Base-by-base conservation (phyloP, 2,329 filamentous ascomycete species). In the Ophiostoma pallidulum region DNA sequence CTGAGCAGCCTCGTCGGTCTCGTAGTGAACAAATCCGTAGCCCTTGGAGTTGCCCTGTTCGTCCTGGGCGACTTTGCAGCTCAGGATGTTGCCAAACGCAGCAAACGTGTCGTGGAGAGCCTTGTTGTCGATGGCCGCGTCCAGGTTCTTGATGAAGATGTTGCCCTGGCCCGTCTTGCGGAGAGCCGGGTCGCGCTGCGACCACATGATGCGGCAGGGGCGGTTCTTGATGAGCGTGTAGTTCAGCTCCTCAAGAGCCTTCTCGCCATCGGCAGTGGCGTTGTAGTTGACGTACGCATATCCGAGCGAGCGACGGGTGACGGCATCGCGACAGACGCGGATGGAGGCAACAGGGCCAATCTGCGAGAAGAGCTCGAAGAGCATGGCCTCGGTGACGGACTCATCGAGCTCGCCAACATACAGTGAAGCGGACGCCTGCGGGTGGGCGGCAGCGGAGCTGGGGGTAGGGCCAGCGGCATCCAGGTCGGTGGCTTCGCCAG, bases 201-300 rank as follows among this genome's bases (percentile, higher is more conserved):
- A 98, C 92, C 92, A 98, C 92, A 98, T 98, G 74, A 98, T 98
- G 64, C 92, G 91, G 85, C 92, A 98, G 52, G 92, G 91, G 65
- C 86, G 89, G 62, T 90, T 90, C 80, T 97, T 97, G 77, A 98
- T 97, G 61, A 96, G 76, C 55, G 92, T 98, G 78, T 98, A 98
- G 82, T 98, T 98, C 61, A 98, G 80, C 73, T 98, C 92, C 74
- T 98, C 92, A 53, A 98, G 83, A 62, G 92, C 92, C 72, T 94
- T 94, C 78, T 98, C 92, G 61, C 92, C 92, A 67, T 98, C 92
- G 54, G 81, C 69, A 54, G 90, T 94, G 69, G 88, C 91, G 78
- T 97, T 98, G 82, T 97, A 98, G 82, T 98, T 98, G 72, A 98
- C 92, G 70, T 98, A 98, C 69, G 92, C 92, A 69, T 98, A 98